A percentile compares a stretch with the other conserved stretches of the same genome.
phyloP scores from a whole-genome alignment of 495 filamentous ascomycete genomes.

The Patellaria atrata region DNA sequence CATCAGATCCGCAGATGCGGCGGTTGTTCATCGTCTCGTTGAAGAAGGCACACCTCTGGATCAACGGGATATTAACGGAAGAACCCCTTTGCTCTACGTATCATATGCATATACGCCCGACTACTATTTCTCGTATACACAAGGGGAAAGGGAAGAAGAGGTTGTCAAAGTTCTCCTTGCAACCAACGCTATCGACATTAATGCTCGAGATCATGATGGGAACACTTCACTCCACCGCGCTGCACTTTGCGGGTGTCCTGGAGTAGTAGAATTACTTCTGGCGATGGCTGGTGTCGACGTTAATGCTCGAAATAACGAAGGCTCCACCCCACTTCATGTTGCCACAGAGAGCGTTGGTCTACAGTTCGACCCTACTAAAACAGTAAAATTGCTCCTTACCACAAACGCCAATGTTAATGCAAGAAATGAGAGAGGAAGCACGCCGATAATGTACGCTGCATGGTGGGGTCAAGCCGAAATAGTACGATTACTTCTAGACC shows the following conservation, averaged over 20 bases:
- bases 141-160: not conserved
- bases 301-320: no score
- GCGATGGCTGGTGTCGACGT: no score
- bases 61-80: constrained; percentile 5
- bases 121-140: no score
- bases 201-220: constrained; percentile 1
- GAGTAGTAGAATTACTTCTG: constrained; percentile 7
- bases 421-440: no score
- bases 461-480: not conserved
- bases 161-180: constrained; percentile 4
- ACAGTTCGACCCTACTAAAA: no score
- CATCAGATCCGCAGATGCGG: constrained; percentile 4
- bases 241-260: constrained; percentile 1
- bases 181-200: constrained; percentile 9
- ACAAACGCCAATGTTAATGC: no score
- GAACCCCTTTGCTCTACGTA: constrained; percentile 8
- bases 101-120: no score
- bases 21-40: constrained; percentile 5
- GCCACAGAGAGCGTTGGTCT: no score
- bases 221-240: constrained; percentile 6
- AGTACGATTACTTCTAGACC: constrained; percentile 3
- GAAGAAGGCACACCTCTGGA: constrained; percentile 6
- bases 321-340: no score
- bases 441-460: not conserved
- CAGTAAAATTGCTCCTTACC: no score